Percentiles rank a stretch among this genome's conserved stretches.
phyloP scores from a whole-genome alignment of 2,329 filamentous ascomycete genomes.

The Penicillium sp. region DNA sequence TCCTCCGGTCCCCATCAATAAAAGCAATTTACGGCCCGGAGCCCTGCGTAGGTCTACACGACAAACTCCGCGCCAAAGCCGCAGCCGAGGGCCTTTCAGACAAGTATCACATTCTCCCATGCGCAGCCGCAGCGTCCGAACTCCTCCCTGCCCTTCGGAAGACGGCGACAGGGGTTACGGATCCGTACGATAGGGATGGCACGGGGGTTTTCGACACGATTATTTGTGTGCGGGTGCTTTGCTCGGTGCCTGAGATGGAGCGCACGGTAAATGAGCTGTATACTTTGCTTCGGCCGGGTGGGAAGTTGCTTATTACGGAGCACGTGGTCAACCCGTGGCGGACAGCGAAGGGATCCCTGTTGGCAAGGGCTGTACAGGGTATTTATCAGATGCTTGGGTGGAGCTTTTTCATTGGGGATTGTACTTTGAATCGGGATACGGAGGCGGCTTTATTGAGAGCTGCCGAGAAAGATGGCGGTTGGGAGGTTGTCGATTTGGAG shows the following conservation, averaged over 20 bases:
- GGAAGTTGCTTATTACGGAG: conserved; percentile 59
- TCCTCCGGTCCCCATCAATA: conserved; percentile 50
- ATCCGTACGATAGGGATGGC: conserved; percentile 15
- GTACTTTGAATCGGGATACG: conserved; percentile 56
- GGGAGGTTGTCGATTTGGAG: conserved; percentile 55
- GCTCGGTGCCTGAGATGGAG: conserved; percentile 55
- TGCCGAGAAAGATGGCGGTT: conserved; percentile 49
- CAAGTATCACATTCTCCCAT: conserved; percentile 56
- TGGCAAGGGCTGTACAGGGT: conserved; percentile 52
- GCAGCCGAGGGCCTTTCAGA: conserved; percentile 45
- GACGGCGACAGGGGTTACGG: conserved; percentile 36
- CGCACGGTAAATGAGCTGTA: conserved; percentile 54
- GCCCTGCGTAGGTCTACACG: conserved; percentile 55
- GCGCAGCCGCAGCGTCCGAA: conserved; percentile 52
- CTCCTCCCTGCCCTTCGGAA: conserved; percentile 42
- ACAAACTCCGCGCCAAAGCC: conserved; percentile 47
- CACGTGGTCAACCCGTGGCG: conserved; percentile 59
- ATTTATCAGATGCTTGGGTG: conserved; percentile 53
- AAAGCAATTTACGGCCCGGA: conserved; percentile 59
- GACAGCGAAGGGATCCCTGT: conserved; percentile 49
- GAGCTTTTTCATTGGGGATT: conserved; percentile 58
- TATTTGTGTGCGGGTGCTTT: conserved; percentile 58
- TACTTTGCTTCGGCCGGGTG: conserved; percentile 57
- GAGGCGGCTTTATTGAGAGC: conserved; percentile 47
- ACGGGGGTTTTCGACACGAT: conserved; percentile 59